Evolutionary conservation across 345 rosid species (phyloP).

Genomic region (Melastoma malabathricum): DNA sequence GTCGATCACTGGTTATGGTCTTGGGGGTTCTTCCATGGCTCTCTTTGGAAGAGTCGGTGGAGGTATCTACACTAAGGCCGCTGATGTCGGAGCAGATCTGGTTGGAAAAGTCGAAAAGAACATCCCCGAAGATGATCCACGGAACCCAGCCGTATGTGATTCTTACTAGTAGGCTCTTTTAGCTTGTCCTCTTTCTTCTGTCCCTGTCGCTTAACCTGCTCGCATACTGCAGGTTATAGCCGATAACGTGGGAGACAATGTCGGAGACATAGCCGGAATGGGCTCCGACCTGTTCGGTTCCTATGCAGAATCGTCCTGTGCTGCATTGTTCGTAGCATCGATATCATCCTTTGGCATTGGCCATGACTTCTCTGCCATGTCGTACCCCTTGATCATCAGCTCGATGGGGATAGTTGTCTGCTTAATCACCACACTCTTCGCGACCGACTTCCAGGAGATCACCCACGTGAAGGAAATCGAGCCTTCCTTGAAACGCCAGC

Average conservation of each 20-base stretch:
- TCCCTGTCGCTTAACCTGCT: background rate
- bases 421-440: constrained; percentile 49
- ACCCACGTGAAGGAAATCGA: constrained; percentile 39
- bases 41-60: constrained; percentile 65
- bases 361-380: constrained; percentile 49
- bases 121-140: constrained; percentile 57
- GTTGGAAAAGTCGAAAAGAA: constrained; percentile 53
- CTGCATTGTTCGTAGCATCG: constrained; percentile 56
- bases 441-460: constrained; percentile 45
- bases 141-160: constrained; percentile 42
- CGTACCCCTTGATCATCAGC: constrained; percentile 45
- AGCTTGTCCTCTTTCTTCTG: background rate
- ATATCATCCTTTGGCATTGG: constrained; percentile 44
- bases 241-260: constrained; percentile 66
- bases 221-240: constrained; percentile 38
- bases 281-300: constrained; percentile 62
- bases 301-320: constrained; percentile 61
- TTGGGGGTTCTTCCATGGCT: constrained; percentile 60
- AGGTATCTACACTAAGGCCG: constrained; percentile 54
- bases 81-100: constrained; percentile 60
- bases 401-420: constrained; percentile 51
- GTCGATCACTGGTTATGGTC: constrained; percentile 60
- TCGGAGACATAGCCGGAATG: constrained; percentile 72
- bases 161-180: background rate
- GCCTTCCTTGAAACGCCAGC: constrained; percentile 53